phyloP scores from a whole-genome alignment of 768 basidiomycete genomes.

The Rubroboletus satanas region DNA sequence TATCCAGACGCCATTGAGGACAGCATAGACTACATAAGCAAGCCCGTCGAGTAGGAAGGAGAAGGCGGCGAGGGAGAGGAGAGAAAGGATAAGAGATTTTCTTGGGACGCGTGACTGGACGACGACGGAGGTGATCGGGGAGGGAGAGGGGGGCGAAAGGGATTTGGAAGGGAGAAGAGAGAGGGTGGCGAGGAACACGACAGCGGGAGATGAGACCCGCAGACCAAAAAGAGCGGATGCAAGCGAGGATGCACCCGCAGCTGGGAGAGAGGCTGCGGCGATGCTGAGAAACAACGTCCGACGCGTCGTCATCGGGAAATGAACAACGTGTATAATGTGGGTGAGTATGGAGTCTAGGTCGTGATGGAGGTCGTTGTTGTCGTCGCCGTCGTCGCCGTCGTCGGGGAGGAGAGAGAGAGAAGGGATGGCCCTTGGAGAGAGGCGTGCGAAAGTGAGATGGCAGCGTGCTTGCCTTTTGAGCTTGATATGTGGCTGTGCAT shows the following conservation, averaged over 20 bases:
- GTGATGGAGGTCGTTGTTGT: constrained; percentile 11
- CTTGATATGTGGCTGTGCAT: constrained; percentile 28
- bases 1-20: constrained; percentile 66
- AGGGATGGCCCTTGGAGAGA: constrained; percentile 20
- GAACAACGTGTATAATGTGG: background rate
- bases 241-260: constrained; percentile 19
- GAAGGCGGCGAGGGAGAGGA: constrained; percentile 66
- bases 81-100: constrained; percentile 64
- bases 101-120: constrained; percentile 71
- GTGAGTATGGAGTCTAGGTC: background rate
- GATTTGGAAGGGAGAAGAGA: constrained; percentile 55
- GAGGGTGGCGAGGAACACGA: constrained; percentile 58
- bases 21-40: constrained; percentile 59
- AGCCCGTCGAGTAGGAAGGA: constrained; percentile 78
- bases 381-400: constrained; percentile 33
- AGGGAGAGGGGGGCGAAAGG: constrained; percentile 39
- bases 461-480: constrained; percentile 31
- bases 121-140: constrained; percentile 75
- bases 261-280: constrained; percentile 22
- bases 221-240: constrained; percentile 48
- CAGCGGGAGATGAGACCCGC: constrained; percentile 63
- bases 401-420: constrained; percentile 21
- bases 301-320: constrained; percentile 24
- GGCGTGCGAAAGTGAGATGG: constrained; percentile 30
- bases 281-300: constrained; percentile 17